Conservation (phyloP, 2,329 filamentous ascomycete species). For the Phialophora chinensis region DNA sequence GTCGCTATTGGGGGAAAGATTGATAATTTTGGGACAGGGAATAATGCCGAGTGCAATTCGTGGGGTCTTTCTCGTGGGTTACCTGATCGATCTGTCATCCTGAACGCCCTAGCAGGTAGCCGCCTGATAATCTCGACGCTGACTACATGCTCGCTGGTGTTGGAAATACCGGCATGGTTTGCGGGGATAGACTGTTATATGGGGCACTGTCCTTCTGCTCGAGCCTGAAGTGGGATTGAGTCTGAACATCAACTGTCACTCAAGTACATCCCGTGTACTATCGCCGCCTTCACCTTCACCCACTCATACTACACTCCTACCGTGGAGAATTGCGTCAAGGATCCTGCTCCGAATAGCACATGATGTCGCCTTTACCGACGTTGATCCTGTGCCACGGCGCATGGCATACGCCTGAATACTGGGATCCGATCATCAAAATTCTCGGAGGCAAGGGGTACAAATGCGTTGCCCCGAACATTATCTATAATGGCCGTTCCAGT, state of each 20-base stretch:
- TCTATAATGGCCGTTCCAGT: conserved; percentile 13
- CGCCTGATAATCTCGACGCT: not conserved
- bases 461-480: conserved; percentile 18
- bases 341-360: conserved; percentile 4
- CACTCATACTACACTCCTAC: not conserved
- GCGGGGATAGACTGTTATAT: not conserved
- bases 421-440: conserved; percentile 8
- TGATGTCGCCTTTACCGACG: conserved; percentile 12
- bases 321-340: conserved; percentile 1
- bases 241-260: not conserved
- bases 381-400: conserved; percentile 30
- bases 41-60: not conserved
- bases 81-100: not conserved
- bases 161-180: not conserved
- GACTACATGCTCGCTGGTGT: not conserved
- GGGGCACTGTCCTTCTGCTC: not conserved
- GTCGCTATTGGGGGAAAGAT: not conserved
- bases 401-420: conserved; percentile 29
- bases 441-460: conserved; percentile 19
- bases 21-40: not conserved
- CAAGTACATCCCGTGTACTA: not conserved
- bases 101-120: not conserved
- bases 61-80: not conserved
- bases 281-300: not conserved
- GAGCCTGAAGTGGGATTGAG: not conserved